A percentile compares a stretch with the other conserved stretches of the same genome.
Conservation (phyloP, 148 eudicot genomes). For the Salicornia ramosissima region DNA sequence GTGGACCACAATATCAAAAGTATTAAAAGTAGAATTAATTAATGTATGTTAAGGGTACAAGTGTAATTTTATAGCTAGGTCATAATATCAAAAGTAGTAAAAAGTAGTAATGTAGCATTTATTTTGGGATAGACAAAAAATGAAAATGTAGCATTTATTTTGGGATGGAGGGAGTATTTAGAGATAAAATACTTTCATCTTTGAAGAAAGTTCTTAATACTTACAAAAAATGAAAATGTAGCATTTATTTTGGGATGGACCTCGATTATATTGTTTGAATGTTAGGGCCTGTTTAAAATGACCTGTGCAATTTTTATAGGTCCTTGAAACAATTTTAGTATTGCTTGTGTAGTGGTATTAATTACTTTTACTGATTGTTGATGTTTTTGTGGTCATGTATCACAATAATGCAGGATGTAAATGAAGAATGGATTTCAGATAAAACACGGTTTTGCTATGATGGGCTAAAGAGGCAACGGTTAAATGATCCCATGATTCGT, state of each 20-base stretch:
- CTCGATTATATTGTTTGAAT: background rate
- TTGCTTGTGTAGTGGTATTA: background rate
- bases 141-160: too few species aligned
- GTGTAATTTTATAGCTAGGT: too few species aligned
- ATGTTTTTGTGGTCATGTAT: conserved; percentile 11
- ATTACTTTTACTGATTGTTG: background rate
- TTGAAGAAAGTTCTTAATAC: background rate
- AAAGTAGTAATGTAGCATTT: too few species aligned
- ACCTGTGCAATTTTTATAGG: background rate
- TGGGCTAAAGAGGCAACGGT: conserved; percentile 95
- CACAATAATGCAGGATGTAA: conserved; percentile 66
- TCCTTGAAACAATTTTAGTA: background rate
- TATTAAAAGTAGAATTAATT: too few species aligned
- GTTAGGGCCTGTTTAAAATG: background rate
- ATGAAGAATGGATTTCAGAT: conserved; percentile 99
- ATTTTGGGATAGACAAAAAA: too few species aligned
- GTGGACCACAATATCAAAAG: too few species aligned
- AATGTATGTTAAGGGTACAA: too few species aligned
- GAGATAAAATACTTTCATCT: background rate
- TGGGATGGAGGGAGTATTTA: background rate
- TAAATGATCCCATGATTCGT: conserved; percentile 98
- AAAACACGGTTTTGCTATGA: conserved; percentile 97
- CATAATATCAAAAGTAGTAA: too few species aligned
- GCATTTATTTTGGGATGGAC: too few species aligned
- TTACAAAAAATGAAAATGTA: background rate